phyloP scores from a whole-genome alignment of 108 stramenopile genomes.

The Cylindrotheca fusiformis region DNA sequence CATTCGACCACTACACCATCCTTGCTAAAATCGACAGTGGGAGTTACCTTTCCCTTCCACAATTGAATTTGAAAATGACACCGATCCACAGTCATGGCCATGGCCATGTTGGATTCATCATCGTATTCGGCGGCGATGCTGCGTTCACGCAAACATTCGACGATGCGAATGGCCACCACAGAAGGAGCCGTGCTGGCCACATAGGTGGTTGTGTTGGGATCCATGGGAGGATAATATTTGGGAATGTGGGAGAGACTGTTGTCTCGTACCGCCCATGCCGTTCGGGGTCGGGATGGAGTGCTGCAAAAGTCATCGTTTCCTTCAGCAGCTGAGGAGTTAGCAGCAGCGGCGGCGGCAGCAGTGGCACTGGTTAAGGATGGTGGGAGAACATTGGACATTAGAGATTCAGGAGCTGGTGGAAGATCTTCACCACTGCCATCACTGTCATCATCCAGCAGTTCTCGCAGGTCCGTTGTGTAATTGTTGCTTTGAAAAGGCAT shows the following conservation, averaged over 20 bases:
- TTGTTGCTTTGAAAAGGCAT: too few species aligned
- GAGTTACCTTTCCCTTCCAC: conserved; percentile 11
- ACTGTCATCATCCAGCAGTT: neutral
- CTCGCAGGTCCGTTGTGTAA: too few species aligned
- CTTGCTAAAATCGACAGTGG: conserved; percentile 19
- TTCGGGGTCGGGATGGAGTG: conserved; percentile 27
- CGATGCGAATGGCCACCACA: conserved; percentile 47
- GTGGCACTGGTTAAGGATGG: neutral
- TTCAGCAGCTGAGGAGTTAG: neutral
- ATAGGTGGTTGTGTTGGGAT: conserved; percentile 28
- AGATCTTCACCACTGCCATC: neutral
- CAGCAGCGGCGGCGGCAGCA: neutral
- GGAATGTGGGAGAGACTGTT: conserved; percentile 29
- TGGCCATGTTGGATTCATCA: conserved; percentile 46
- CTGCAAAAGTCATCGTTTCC: neutral
- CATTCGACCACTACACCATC: conserved; percentile 53
- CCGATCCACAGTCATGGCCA: conserved; percentile 43
- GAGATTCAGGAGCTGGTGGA: neutral
- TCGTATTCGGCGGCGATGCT: conserved; percentile 57
- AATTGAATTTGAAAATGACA: conserved; percentile 40
- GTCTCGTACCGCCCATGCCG: conserved; percentile 43
- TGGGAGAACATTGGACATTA: neutral
- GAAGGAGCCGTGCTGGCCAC: conserved; percentile 49
- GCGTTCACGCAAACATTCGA: conserved; percentile 44
- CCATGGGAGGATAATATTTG: conserved; percentile 35